phyloP scores from a whole-genome alignment of 2,329 filamentous ascomycete genomes.

The Fusarium sp. region DNA sequence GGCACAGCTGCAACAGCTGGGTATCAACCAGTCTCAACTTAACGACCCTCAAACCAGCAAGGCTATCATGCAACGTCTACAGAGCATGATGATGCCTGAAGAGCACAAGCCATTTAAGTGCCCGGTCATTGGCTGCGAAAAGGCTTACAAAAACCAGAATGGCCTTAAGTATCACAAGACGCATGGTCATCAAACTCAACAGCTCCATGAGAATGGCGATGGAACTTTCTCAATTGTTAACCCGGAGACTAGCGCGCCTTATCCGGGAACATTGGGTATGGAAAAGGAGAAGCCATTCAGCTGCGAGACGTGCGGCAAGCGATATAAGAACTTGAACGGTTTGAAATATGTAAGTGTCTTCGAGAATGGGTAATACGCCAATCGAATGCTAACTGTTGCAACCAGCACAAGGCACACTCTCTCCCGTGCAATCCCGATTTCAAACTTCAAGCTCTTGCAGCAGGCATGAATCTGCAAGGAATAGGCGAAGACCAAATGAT shows the following conservation, averaged over 20 bases:
- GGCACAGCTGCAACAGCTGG: slow-evolving; percentile 76
- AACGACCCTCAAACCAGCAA: slow-evolving; percentile 79
- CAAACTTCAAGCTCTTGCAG: slow-evolving; percentile 58
- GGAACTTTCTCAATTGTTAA: slow-evolving; percentile 99
- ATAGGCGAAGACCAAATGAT: slow-evolving; percentile 60
- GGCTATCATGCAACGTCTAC: slow-evolving; percentile 66
- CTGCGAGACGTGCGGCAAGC: slow-evolving; percentile 96
- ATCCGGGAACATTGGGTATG: slow-evolving; percentile 98
- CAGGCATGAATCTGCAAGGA: slow-evolving; percentile 56
- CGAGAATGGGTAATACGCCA: background rate
- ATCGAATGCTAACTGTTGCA: slow-evolving; percentile 47
- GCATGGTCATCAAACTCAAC: slow-evolving; percentile 96
- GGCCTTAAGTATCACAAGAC: slow-evolving; percentile 90
- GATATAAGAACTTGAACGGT: slow-evolving; percentile 98
- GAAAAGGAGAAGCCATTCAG: slow-evolving; percentile 99
- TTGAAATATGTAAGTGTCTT: slow-evolving; percentile 82
- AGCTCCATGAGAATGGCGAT: slow-evolving; percentile 95
- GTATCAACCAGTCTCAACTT: slow-evolving; percentile 80
- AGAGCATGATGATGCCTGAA: slow-evolving; percentile 76
- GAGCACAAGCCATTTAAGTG: slow-evolving; percentile 98
- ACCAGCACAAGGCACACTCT: slow-evolving; percentile 80
- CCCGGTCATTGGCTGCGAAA: slow-evolving; percentile 97
- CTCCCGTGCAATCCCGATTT: slow-evolving; percentile 89
- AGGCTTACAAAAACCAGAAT: slow-evolving; percentile 99
- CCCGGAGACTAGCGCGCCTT: slow-evolving; percentile 91